Percentiles rank a stretch among this genome's conserved stretches.
These are phyloP conservation scores for Candida adriatica DNA, from an alignment of 805 yeast species.

Conservation along the genomic window DNA sequence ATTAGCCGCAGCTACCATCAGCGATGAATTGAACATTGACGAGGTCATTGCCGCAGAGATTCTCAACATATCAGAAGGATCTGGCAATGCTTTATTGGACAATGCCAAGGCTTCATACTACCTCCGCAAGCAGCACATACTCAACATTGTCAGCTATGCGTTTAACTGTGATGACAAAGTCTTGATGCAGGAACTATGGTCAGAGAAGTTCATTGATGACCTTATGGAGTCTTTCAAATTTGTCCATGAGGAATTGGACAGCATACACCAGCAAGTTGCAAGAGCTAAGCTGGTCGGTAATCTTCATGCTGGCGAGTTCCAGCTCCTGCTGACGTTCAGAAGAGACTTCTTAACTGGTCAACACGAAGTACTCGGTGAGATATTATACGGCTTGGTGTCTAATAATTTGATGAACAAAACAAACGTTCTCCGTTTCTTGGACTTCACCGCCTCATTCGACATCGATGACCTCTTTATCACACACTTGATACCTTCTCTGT, in stretches of 20 bases:
- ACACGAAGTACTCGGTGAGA: slow-evolving; percentile 67
- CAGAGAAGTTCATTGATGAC: slow-evolving; percentile 29
- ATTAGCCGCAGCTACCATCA: slow-evolving; percentile 45
- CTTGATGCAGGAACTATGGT: slow-evolving; percentile 17
- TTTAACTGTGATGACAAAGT: slow-evolving; percentile 25
- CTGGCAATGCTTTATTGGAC: slow-evolving; percentile 45
- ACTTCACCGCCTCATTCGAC: slow-evolving; percentile 40
- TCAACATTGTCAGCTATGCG: slow-evolving; percentile 51
- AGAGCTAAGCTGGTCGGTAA: slow-evolving; percentile 49
- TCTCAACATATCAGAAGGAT: slow-evolving; percentile 40
- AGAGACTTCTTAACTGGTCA: slow-evolving; percentile 56
- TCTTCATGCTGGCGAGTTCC: slow-evolving; percentile 36
- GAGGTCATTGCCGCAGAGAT: slow-evolving; percentile 72
- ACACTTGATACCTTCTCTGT: slow-evolving; percentile 58
- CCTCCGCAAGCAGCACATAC: slow-evolving; percentile 62
- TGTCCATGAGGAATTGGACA: slow-evolving; percentile 50
- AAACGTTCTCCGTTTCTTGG: slow-evolving; percentile 34
- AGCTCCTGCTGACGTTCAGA: slow-evolving; percentile 46
- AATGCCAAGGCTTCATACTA: slow-evolving; percentile 64
- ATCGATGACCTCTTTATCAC: slow-evolving; percentile 59
- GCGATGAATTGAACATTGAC: slow-evolving; percentile 68
- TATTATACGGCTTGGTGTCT: slow-evolving; percentile 46
- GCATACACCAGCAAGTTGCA: slow-evolving; percentile 45
- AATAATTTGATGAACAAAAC: slow-evolving; percentile 29
- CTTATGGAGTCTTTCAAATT: slow-evolving; percentile 48